These are phyloP conservation scores for Candolleomyces aberdarensis DNA, from an alignment of 768 basidiomycete genomes.

Conservation along the genomic window DNA sequence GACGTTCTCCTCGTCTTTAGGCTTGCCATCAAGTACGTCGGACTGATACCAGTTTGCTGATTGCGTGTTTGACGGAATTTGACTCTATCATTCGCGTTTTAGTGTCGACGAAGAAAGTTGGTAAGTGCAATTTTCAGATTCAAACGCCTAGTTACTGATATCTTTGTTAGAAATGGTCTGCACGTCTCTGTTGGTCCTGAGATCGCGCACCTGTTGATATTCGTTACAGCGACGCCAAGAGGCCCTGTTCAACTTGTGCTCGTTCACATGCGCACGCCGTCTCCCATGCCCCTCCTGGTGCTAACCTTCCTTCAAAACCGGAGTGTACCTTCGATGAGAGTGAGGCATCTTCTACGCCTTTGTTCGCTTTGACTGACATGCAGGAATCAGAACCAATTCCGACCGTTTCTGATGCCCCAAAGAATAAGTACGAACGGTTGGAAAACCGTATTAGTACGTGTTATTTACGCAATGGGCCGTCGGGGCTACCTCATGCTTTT, in stretches of 20 bases:
- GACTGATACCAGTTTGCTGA: slow-evolving; percentile 1
- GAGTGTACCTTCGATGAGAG: slow-evolving; percentile 78
- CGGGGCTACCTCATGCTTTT: neutral
- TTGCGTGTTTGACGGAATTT: slow-evolving; percentile 14
- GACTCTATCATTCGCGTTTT: slow-evolving; percentile 15
- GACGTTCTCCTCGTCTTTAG: slow-evolving; percentile 22
- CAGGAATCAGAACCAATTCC: slow-evolving; percentile 36
- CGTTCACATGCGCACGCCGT: slow-evolving; percentile 71
- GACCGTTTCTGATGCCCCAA: slow-evolving; percentile 46
- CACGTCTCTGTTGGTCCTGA: neutral
- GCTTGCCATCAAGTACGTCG: slow-evolving; percentile 52
- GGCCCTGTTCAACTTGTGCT: slow-evolving; percentile 75
- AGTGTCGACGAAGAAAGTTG: slow-evolving; percentile 74
- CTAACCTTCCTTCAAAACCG: slow-evolving; percentile 49
- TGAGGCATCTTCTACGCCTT: neutral
- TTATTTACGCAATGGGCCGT: neutral
- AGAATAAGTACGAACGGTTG: slow-evolving; percentile 58
- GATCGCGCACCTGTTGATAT: slow-evolving; percentile 1
- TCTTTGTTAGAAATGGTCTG: slow-evolving; percentile 57
- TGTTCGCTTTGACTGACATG: slow-evolving; percentile 3
- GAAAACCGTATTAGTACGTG: slow-evolving; percentile 67
- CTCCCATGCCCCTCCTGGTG: slow-evolving; percentile 58
- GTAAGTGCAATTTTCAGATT: slow-evolving; percentile 35
- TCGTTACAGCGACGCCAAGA: slow-evolving; percentile 59
- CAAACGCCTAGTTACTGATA: slow-evolving; percentile 6